Base-by-base conservation (phyloP, 169 alveolate species). In the Cyclospora cayetanensis region DNA sequence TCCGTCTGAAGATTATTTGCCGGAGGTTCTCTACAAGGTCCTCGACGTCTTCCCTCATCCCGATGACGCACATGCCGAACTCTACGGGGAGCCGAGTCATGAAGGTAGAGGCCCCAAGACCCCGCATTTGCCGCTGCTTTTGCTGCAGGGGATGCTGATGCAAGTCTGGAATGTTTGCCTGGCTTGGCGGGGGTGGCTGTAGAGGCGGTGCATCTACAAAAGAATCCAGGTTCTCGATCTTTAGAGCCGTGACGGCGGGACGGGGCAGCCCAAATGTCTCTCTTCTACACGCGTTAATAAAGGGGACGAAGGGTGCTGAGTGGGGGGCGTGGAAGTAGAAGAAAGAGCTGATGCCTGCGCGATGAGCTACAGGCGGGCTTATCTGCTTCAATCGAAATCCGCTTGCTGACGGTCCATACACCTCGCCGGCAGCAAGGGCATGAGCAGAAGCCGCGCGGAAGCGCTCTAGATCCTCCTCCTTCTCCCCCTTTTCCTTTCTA, bases 371-470 rank as follows among this genome's bases (percentile, higher is more conserved):
- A 25, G 96, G 95, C 35, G 98, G 98, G 86, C 94, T 97, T 41
- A 96, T 94, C 82, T 96, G 98, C 91, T 96, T 96, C 88, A 96
- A 94, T 72, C 94, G 94, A 88, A 96, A 96, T 31, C 98, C 98
- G 89, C 95, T 95, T 65, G 89, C 25, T 27, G 70, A 65, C 11
- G 80, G 65, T 5, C 80, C 80, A 31, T 63, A 63, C 5, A 63
- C 79, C 11, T 50, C 85, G 3, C 85, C 85, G 7, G 63, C 35
- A 41, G 85, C 85, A 18, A n/a, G 52, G 0, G 63, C 85, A 41
- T 55, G 65, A 41, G 85, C 85, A 41, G 85, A 31, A 41, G 85
- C 89, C 15, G 66, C 66, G 25, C 3, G 50, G 1, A 37, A 12
- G 46, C 5, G 35, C 15, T 65, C 84, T 50, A 9, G 53, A 5